A percentile compares a stretch with the other conserved stretches of the same genome.
phyloP scores from a whole-genome alignment of 176 grass and related monocot species.

The Raddia distichophylla region DNA sequence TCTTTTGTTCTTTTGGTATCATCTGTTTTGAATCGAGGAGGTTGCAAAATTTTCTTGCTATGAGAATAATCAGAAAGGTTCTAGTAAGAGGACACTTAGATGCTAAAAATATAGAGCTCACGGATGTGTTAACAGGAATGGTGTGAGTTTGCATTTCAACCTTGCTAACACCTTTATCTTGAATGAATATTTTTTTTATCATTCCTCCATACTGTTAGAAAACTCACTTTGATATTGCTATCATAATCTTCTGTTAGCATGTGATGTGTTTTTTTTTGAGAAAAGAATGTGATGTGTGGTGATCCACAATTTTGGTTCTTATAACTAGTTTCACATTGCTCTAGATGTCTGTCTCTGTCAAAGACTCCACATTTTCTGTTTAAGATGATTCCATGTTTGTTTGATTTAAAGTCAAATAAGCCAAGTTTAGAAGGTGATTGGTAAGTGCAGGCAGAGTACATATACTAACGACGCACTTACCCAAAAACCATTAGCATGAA shows the following conservation, averaged over 20 bases:
- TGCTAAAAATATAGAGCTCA: slow-evolving; percentile 19
- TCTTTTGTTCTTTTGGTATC: background rate
- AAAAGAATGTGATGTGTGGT: background rate
- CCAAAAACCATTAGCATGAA: background rate
- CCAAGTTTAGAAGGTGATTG: background rate
- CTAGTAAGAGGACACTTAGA: background rate
- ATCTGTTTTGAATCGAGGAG: slow-evolving; percentile 9
- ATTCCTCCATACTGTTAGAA: background rate
- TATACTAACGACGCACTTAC: background rate
- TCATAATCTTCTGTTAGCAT: slow-evolving; percentile 28
- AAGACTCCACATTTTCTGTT: slow-evolving; percentile 2
- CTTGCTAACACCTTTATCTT: background rate
- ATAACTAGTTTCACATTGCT: background rate
- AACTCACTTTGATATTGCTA: background rate
- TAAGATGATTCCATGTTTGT: background rate
- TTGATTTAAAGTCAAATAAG: slow-evolving; percentile 6
- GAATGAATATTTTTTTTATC: background rate
- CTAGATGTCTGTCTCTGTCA: background rate
- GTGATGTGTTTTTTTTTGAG: background rate
- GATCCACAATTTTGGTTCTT: background rate
- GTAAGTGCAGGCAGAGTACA: background rate
- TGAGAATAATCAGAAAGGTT: slow-evolving; percentile 6
- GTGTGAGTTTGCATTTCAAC: slow-evolving; percentile 3
- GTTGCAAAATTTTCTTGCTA: background rate
- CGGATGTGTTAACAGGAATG: slow-evolving; percentile 19